Evolutionary conservation across 2,329 filamentous ascomycete genomes (phyloP).

Genomic region (Fusarium cyanostomum): DNA sequence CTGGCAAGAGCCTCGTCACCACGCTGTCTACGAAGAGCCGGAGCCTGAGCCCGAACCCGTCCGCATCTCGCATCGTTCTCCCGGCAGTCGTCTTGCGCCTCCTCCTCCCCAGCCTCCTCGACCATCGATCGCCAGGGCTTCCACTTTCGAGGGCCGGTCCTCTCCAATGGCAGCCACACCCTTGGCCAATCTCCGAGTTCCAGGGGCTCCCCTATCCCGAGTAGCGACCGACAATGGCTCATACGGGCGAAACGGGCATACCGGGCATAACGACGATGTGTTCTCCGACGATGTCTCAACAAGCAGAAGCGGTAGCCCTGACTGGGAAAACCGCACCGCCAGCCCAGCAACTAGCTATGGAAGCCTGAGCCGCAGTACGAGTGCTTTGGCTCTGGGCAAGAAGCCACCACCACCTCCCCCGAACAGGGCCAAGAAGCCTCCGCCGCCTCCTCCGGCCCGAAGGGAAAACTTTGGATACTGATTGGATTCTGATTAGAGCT

Average conservation of each 20-base stretch:
- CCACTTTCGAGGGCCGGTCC: conserved; percentile 51
- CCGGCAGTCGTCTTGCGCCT: conserved; percentile 47
- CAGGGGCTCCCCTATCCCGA: conserved; percentile 54
- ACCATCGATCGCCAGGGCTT: conserved; percentile 50
- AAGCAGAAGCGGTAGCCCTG: conserved; percentile 62
- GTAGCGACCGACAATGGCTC: conserved; percentile 50
- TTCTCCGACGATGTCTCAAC: conserved; percentile 62
- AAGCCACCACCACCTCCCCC: conserved; percentile 64
- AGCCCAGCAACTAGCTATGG: conserved; percentile 67
- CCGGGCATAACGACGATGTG: conserved; percentile 52
- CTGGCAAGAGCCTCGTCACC: conserved; percentile 51
- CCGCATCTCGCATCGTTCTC: conserved; percentile 57
- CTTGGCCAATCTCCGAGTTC: conserved; percentile 39
- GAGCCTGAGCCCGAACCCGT: conserved; percentile 45
- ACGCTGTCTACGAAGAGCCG: conserved; percentile 48
- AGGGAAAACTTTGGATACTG: conserved; percentile 45
- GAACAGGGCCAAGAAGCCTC: conserved; percentile 56
- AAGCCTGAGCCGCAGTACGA: conserved; percentile 59
- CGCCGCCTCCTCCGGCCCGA: conserved; percentile 49
- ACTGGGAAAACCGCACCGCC: conserved; percentile 58
- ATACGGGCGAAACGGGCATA: conserved; percentile 28
- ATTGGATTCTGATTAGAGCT: conserved; percentile 6
- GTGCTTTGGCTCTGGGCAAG: conserved; percentile 51
- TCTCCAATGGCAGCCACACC: conserved; percentile 35
- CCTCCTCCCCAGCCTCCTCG: conserved; percentile 49